Conservation (phyloP, 495 filamentous ascomycete species). For the Cudoniella acicularis region DNA sequence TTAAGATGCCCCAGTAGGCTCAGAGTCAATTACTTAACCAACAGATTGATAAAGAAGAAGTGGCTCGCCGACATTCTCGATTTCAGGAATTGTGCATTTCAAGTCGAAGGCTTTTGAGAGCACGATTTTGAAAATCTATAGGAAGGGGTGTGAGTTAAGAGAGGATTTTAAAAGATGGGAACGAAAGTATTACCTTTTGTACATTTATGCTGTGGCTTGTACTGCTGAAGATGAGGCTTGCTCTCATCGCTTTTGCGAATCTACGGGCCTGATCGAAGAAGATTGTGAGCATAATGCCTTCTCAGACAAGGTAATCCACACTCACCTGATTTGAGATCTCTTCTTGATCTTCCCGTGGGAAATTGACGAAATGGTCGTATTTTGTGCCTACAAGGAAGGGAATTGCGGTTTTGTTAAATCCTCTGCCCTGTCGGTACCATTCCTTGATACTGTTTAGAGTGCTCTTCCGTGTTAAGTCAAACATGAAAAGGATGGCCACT, state of each 20-base stretch:
- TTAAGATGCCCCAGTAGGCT: too few relatives aligned
- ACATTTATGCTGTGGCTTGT: slow-evolving; percentile 99
- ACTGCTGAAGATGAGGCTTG: slow-evolving; percentile 94
- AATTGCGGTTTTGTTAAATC: slow-evolving; percentile 99
- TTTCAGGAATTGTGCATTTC: slow-evolving; percentile 98
- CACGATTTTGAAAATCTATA: slow-evolving; percentile 98
- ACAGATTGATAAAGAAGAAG: slow-evolving; percentile 87
- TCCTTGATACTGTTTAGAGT: slow-evolving; percentile 99
- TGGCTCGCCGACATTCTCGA: slow-evolving; percentile 96
- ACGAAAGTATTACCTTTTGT: slow-evolving; percentile 69
- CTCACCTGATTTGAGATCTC: slow-evolving; percentile 92
- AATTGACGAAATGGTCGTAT: slow-evolving; percentile 98
- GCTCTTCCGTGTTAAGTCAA: slow-evolving; percentile 95
- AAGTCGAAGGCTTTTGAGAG: slow-evolving; percentile 97
- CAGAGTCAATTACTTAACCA: slow-evolving; percentile 11
- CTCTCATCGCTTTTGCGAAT: slow-evolving; percentile 97
- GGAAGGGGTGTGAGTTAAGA: slow-evolving; percentile 13
- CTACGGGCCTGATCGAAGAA: slow-evolving; percentile 76
- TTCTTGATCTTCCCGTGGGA: slow-evolving; percentile 94
- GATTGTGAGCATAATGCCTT: not conserved
- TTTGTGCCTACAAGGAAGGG: slow-evolving; percentile 96
- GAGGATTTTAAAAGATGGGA: not conserved
- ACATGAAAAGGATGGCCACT: slow-evolving; percentile 98
- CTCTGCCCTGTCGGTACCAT: slow-evolving; percentile 96
- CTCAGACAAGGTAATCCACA: not conserved